Percentiles rank a stretch among this genome's conserved stretches.
Evolutionary conservation across 768 basidiomycete genomes (phyloP).

Genomic region (Naematelia aurantialba): DNA sequence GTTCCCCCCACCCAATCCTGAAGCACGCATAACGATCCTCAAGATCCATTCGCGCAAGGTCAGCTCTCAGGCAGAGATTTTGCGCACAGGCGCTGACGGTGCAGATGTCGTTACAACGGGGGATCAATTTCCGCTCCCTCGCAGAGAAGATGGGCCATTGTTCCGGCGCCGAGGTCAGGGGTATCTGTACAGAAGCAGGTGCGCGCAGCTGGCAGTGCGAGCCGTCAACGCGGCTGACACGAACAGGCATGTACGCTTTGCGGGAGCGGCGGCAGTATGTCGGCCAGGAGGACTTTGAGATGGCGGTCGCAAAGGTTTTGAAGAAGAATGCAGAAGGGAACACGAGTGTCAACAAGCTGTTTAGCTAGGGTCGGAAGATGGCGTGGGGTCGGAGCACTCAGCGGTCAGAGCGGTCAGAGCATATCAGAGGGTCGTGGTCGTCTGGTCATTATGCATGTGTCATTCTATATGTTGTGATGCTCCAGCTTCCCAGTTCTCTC

Average conservation of each 20-base stretch:
- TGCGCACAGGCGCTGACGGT: not conserved
- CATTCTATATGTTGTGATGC: too few relatives aligned
- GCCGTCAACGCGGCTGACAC: not conserved
- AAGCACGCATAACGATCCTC: conserved; percentile 93
- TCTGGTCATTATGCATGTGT: conserved; percentile 1
- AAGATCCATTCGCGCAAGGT: conserved; percentile 95
- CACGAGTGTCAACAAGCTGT: conserved; percentile 89
- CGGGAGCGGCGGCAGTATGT: conserved; percentile 94
- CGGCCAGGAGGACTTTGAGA: conserved; percentile 98
- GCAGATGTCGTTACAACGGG: conserved; percentile 94
- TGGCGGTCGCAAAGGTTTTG: conserved; percentile 92
- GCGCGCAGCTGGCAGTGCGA: conserved; percentile 28
- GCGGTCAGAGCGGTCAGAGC: too few relatives aligned
- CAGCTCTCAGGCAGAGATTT: conserved; percentile 6
- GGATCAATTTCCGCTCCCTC: conserved; percentile 90
- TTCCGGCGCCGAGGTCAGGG: conserved; percentile 93
- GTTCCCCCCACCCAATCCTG: conserved; percentile 90
- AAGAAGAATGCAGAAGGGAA: conserved; percentile 97
- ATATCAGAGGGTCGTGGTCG: too few relatives aligned
- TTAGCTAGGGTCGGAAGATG: conserved; percentile 53
- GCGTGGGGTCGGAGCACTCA: not conserved
- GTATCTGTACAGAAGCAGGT: conserved; percentile 97
- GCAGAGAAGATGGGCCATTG: conserved; percentile 99
- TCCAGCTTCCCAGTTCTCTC: not conserved
- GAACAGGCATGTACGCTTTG: conserved; percentile 86